Conservation (phyloP, 805 yeast genomes). For the Sugiyamaella valdiviana region DNA sequence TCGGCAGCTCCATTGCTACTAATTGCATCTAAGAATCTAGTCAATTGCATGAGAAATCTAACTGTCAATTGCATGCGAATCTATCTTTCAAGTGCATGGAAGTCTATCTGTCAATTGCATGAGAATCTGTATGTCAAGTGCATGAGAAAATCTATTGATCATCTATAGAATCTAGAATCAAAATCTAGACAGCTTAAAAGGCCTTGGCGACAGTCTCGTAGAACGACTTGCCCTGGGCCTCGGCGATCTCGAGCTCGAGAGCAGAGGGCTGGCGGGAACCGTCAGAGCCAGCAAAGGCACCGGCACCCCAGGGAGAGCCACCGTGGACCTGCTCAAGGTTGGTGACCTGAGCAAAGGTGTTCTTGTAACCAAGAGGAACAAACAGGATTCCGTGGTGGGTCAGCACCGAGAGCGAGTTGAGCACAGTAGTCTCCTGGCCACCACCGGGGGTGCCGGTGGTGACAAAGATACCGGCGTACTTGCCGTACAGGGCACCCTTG, state of each 20-base stretch:
- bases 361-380: slow-evolving; percentile 70
- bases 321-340: slow-evolving; percentile 68
- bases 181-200: too few species aligned
- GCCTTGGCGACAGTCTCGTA: slow-evolving; percentile 37
- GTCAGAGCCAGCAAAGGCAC: slow-evolving; percentile 67
- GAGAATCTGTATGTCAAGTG: too few species aligned
- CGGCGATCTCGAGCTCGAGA: slow-evolving; percentile 61
- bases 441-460: slow-evolving; percentile 71
- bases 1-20: too few species aligned
- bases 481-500: slow-evolving; percentile 59
- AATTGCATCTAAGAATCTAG: too few species aligned
- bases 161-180: too few species aligned
- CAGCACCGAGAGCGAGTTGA: slow-evolving; percentile 51
- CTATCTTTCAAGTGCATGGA: too few species aligned
- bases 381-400: slow-evolving; percentile 73
- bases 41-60: too few species aligned
- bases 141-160: too few species aligned
- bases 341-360: slow-evolving; percentile 49
- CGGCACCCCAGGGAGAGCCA: slow-evolving; percentile 86
- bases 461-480: slow-evolving; percentile 69
- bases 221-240: slow-evolving; percentile 62
- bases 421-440: slow-evolving; percentile 68
- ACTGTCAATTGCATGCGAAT: too few species aligned
- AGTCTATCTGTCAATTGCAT: too few species aligned
- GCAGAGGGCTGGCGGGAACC: slow-evolving; percentile 65